Percentiles rank a stretch among this genome's conserved stretches.
These are phyloP conservation scores for Scalesia atractyloides DNA, from an alignment of 129 eudicot genomes.

Conservation along the genomic window DNA sequence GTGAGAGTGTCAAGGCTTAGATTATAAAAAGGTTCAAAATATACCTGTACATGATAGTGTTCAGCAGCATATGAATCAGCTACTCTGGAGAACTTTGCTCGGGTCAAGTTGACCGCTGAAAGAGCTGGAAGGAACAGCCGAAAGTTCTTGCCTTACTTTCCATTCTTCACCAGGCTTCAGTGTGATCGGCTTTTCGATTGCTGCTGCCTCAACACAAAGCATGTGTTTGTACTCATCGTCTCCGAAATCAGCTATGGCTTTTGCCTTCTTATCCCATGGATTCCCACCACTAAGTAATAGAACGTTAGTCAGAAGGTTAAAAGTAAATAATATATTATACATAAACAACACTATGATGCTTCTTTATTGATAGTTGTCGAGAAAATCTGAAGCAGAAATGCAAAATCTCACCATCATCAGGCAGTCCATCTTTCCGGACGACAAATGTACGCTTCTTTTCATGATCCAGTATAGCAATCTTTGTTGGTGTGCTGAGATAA, in stretches of 20 bases:
- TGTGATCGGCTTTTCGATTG: constrained; percentile 58
- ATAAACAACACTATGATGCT: neutral
- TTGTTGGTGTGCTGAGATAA: constrained; percentile 86
- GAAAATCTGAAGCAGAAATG: neutral
- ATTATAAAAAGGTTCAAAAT: neutral
- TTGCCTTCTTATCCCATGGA: constrained; percentile 92
- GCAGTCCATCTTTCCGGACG: constrained; percentile 81
- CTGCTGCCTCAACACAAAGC: constrained; percentile 86
- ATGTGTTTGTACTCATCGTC: constrained; percentile 76
- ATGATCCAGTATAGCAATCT: constrained; percentile 77
- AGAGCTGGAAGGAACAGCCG: neutral
- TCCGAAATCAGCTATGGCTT: constrained; percentile 72
- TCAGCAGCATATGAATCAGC: neutral
- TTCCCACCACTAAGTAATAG: constrained; percentile 61
- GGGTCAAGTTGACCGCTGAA: constrained; percentile 6
- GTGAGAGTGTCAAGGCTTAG: neutral
- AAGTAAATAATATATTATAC: neutral
- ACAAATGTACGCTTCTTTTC: constrained; percentile 80
- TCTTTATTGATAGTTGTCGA: neutral
- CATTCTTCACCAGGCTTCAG: constrained; percentile 5
- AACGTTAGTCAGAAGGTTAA: neutral
- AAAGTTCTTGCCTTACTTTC: constrained; percentile 4
- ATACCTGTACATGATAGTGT: neutral
- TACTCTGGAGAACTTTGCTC: neutral
- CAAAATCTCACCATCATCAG: constrained; percentile 69